These are phyloP conservation scores for Tremella fuciformis DNA, from an alignment of 768 basidiomycete genomes.

Conservation along the genomic window DNA sequence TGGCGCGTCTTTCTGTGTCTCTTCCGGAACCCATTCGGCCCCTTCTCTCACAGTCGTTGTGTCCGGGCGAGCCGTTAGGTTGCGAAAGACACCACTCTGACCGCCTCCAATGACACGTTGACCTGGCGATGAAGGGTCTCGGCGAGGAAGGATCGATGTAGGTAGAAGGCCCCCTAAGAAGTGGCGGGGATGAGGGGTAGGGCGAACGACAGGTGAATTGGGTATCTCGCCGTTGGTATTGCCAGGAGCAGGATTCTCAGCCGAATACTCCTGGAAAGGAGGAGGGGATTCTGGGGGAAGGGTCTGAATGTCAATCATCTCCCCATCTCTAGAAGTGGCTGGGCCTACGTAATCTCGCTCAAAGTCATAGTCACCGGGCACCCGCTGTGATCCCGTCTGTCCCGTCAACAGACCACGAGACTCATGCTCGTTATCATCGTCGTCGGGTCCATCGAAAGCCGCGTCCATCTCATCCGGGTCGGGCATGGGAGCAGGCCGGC, in stretches of 20 bases:
- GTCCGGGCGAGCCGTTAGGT: conserved; percentile 84
- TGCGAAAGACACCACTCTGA: conserved; percentile 94
- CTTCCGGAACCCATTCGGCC: conserved; percentile 69
- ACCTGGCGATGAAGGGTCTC: conserved; percentile 10
- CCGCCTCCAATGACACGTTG: conserved; percentile 51
- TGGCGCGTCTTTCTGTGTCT: conserved; percentile 73
- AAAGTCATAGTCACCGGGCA: conserved; percentile 51
- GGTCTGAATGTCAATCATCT: conserved; percentile 32
- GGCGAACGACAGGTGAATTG: conserved; percentile 49
- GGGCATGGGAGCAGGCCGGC: conserved; percentile 21
- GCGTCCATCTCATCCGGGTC: conserved; percentile 65
- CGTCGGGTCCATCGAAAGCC: conserved; percentile 73
- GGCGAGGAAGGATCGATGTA: conserved; percentile 31
- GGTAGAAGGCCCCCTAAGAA: conserved; percentile 45
- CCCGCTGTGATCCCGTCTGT: conserved; percentile 19
- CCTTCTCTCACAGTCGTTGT: conserved; percentile 47
- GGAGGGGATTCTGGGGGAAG: conserved; percentile 48
- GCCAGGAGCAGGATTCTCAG: conserved; percentile 43
- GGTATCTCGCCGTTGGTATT: conserved; percentile 50
- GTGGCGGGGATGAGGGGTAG: conserved; percentile 58
- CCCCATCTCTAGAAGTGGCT: not conserved
- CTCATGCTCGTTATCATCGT: conserved; percentile 48
- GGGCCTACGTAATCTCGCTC: conserved; percentile 49
- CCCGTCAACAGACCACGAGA: conserved; percentile 8
- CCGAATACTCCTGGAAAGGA: conserved; percentile 47